phyloP scores from a whole-genome alignment of 2,329 filamentous ascomycete species.

The Orbilia ellipsospora region DNA sequence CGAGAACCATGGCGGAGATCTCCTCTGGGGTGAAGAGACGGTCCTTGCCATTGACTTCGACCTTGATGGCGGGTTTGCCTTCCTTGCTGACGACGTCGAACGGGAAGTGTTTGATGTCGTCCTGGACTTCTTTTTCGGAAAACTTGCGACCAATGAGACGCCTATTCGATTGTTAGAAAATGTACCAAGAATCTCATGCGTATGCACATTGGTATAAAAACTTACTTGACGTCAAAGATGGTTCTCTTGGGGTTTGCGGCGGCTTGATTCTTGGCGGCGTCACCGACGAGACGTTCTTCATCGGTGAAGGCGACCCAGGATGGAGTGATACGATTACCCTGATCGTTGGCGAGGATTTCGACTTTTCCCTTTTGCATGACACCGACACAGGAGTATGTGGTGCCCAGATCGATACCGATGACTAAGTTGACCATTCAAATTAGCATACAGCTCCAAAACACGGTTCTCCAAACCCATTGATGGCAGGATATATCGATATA shows the following conservation, averaged over 20 bases:
- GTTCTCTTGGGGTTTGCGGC: conserved; percentile 80
- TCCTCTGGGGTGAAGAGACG: conserved; percentile 85
- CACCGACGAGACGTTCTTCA: conserved; percentile 94
- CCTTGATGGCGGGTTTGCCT: conserved; percentile 86
- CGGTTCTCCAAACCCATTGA: background rate
- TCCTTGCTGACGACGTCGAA: conserved; percentile 92
- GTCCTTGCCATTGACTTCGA: conserved; percentile 72
- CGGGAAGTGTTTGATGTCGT: conserved; percentile 97
- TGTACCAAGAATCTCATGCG: conserved; percentile 56
- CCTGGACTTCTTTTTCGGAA: conserved; percentile 85
- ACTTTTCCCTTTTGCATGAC: conserved; percentile 96
- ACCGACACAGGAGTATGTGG: conserved; percentile 89
- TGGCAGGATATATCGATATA: background rate
- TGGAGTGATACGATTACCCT: conserved; percentile 95
- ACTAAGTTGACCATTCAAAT: conserved; percentile 65
- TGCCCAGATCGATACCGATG: conserved; percentile 95
- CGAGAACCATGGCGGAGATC: conserved; percentile 81
- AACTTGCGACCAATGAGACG: conserved; percentile 87
- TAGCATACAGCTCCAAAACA: background rate
- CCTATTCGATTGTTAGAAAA: conserved; percentile 66
- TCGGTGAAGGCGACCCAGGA: conserved; percentile 97
- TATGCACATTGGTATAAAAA: conserved; percentile 53
- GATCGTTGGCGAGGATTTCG: conserved; percentile 94
- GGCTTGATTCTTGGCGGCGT: conserved; percentile 96
- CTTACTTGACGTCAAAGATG: conserved; percentile 85